Percentiles rank a stretch among this genome's conserved stretches.
Conservation (phyloP, 306 rosid species). For the Inga oerstediana region DNA sequence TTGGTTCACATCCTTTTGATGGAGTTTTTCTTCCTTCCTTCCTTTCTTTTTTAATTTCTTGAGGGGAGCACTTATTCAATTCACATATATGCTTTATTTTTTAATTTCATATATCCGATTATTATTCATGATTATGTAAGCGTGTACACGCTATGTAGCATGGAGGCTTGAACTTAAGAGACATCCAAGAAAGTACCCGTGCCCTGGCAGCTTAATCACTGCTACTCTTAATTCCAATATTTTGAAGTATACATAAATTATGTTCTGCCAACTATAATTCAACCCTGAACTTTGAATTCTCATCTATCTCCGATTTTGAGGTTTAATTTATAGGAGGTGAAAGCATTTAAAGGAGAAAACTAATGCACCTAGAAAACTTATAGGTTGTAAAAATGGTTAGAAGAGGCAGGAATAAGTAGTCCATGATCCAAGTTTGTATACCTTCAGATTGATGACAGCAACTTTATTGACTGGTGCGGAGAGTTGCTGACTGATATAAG, state of each 20-base stretch:
- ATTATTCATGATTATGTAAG: background rate
- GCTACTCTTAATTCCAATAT: background rate
- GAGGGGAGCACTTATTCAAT: background rate
- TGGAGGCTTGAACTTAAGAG: constrained; percentile 4
- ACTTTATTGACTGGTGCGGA: constrained; percentile 69
- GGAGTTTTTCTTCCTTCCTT: too few relatives aligned
- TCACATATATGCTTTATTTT: background rate
- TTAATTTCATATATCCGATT: background rate
- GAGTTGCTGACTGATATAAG: constrained; percentile 73
- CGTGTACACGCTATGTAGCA: background rate
- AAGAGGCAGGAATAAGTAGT: constrained; percentile 5
- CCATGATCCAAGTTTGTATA: constrained; percentile 26
- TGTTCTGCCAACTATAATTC: background rate
- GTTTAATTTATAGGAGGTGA: constrained; percentile 16
- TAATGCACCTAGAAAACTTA: constrained; percentile 1
- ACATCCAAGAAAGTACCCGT: background rate
- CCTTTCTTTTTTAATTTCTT: too few relatives aligned
- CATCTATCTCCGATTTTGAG: constrained; percentile 14
- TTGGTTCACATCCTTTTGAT: background rate
- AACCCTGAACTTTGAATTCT: background rate
- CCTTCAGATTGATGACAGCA: constrained; percentile 82
- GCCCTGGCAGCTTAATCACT: background rate
- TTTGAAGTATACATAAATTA: background rate
- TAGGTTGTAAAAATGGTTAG: constrained; percentile 15
- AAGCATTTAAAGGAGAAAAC: constrained; percentile 18